phyloP scores from a whole-genome alignment of 1,139 yeast genomes.

The Candida sanyaensis region DNA sequence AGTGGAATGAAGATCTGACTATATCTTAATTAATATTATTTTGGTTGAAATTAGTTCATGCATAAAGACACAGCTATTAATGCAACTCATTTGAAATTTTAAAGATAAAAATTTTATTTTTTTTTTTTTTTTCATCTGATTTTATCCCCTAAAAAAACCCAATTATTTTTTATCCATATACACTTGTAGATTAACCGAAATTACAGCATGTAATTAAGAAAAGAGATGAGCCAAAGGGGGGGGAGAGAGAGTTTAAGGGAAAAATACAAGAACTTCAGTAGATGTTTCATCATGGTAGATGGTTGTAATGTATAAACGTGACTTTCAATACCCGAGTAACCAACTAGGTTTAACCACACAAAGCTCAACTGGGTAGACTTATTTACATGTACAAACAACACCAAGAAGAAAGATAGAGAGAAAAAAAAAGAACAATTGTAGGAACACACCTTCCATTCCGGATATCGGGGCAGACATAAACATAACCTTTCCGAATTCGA shows the following conservation, averaged over 20 bases:
- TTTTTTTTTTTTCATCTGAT: not conserved
- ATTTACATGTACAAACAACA: not conserved
- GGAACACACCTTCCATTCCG: too few species aligned
- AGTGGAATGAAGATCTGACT: too few species aligned
- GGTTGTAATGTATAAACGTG: constrained; percentile 1
- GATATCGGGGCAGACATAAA: too few species aligned
- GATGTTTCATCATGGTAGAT: not conserved
- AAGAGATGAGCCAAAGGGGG: too few species aligned
- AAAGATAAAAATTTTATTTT: not conserved
- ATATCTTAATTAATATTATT: too few species aligned
- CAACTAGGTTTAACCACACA: not conserved
- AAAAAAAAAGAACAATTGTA: too few species aligned
- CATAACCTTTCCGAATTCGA: too few species aligned
- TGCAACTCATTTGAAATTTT: constrained; percentile 4
- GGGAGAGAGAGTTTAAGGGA: too few species aligned
- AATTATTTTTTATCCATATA: too few species aligned
- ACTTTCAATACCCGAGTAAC: not conserved
- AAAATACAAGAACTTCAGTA: not conserved
- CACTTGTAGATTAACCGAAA: too few species aligned
- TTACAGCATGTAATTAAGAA: too few species aligned
- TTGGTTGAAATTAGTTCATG: not conserved
- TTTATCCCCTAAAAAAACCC: too few species aligned
- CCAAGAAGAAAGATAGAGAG: not conserved
- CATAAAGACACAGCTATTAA: not conserved
- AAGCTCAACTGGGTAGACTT: not conserved